A percentile compares a stretch with the other conserved stretches of the same genome.
Evolutionary conservation across 2,329 filamentous ascomycete species (phyloP).

Genomic region (Aspergillus ochraceoroseus): DNA sequence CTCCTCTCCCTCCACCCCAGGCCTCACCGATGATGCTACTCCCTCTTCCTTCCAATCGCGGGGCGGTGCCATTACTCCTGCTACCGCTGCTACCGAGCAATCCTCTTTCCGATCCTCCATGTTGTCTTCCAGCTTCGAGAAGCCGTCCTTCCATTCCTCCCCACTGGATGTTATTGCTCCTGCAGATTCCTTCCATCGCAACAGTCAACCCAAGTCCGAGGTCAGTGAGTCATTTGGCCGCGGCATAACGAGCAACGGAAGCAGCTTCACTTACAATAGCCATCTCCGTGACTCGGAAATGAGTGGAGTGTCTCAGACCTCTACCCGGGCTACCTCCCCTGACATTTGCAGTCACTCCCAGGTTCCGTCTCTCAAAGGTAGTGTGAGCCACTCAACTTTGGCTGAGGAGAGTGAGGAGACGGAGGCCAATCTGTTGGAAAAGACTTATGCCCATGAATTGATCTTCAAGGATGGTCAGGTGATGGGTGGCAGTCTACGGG

Average conservation of each 20-base stretch:
- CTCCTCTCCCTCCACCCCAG: constrained; percentile 34
- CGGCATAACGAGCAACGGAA: constrained; percentile 70
- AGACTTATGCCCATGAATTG: constrained; percentile 84
- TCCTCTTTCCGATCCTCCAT: constrained; percentile 28
- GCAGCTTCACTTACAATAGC: constrained; percentile 71
- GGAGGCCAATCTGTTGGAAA: constrained; percentile 80
- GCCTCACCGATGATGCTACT: constrained; percentile 36
- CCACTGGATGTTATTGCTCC: constrained; percentile 23
- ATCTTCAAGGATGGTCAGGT: constrained; percentile 94
- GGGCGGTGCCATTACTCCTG: constrained; percentile 27
- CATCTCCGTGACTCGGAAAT: constrained; percentile 69
- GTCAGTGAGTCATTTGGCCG: constrained; percentile 50
- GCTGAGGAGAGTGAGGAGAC: constrained; percentile 73
- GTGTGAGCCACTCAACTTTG: constrained; percentile 59
- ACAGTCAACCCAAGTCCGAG: constrained; percentile 33
- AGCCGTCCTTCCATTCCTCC: constrained; percentile 28
- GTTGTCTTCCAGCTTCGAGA: constrained; percentile 27
- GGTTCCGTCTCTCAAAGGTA: constrained; percentile 64
- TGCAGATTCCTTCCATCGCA: constrained; percentile 32
- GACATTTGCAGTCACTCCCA: constrained; percentile 56
- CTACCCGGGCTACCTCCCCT: constrained; percentile 82
- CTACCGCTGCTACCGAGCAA: constrained; percentile 25
- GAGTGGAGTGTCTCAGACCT: constrained; percentile 73
- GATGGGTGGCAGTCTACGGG: constrained; percentile 83
- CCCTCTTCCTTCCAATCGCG: constrained; percentile 46